Evolutionary conservation across 2,329 filamentous ascomycete genomes (phyloP).

Genomic region (Cordyceps militaris): DNA sequence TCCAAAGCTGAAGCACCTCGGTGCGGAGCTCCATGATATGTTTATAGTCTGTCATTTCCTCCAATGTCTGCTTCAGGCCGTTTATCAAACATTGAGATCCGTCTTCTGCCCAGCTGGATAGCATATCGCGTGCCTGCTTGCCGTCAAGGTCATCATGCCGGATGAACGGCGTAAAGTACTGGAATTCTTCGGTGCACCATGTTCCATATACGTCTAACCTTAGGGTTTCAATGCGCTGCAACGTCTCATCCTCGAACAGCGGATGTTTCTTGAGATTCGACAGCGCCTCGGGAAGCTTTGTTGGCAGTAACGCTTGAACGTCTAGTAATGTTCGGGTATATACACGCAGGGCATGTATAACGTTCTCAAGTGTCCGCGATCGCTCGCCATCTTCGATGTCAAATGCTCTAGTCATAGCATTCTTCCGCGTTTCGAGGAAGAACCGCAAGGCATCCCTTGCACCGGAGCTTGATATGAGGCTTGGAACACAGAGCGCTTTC

Average conservation of each 20-base stretch:
- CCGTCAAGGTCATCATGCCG: slow-evolving; percentile 69
- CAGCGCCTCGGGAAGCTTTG: slow-evolving; percentile 63
- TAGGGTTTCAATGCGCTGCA: slow-evolving; percentile 61
- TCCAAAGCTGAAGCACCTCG: slow-evolving; percentile 66
- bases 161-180: slow-evolving; percentile 80
- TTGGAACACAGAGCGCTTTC: slow-evolving; percentile 73
- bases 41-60: slow-evolving; percentile 57
- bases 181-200: slow-evolving; percentile 79
- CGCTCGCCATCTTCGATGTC: slow-evolving; percentile 39
- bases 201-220: slow-evolving; percentile 69
- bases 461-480: slow-evolving; percentile 71
- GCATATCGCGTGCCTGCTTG: slow-evolving; percentile 50
- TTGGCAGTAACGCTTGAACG: slow-evolving; percentile 68
- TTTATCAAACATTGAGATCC: slow-evolving; percentile 52
- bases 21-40: slow-evolving; percentile 63
- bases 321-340: slow-evolving; percentile 73
- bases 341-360: slow-evolving; percentile 60
- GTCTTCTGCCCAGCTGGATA: slow-evolving; percentile 56
- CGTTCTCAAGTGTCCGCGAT: slow-evolving; percentile 35
- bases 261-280: slow-evolving; percentile 60
- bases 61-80: slow-evolving; percentile 55
- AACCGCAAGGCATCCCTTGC: slow-evolving; percentile 71
- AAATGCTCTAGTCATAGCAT: slow-evolving; percentile 59
- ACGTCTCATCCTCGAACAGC: slow-evolving; percentile 62
- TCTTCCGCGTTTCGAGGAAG: slow-evolving; percentile 66